These are phyloP conservation scores for Aspergillus sp. DNA, from an alignment of 2,329 filamentous ascomycete genomes.

Conservation along the genomic window DNA sequence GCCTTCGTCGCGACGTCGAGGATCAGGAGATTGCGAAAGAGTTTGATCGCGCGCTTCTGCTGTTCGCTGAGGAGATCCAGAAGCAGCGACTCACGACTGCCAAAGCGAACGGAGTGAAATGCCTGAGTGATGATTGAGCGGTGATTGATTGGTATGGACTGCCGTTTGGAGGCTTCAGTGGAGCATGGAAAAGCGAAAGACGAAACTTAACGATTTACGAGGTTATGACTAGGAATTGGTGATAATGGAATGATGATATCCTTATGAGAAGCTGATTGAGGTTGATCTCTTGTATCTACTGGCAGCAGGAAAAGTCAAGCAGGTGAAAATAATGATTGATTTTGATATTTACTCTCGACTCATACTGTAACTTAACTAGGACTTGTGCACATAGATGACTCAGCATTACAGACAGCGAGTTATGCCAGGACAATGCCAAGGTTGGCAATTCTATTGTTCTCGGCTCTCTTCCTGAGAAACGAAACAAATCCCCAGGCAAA, in stretches of 20 bases:
- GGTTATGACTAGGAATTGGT: neutral
- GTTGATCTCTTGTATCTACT: neutral
- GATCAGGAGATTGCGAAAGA: slow-evolving; percentile 23
- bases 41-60: slow-evolving; percentile 23
- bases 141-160: neutral
- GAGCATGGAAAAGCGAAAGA: neutral
- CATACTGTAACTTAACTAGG: no score
- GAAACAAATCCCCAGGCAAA: no score
- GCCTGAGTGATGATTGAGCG: neutral
- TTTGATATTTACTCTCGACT: neutral
- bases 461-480: no score
- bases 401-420: no score
- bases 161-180: neutral
- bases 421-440: no score
- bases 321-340: neutral
- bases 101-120: neutral
- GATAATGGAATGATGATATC: neutral
- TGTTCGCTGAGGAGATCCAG: slow-evolving; percentile 31
- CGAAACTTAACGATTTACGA: neutral
- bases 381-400: no score
- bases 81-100: slow-evolving; percentile 24
- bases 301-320: neutral
- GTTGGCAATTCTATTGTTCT: no score
- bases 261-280: neutral
- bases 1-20: slow-evolving; percentile 20